phyloP scores from a whole-genome alignment of 257 asterid species.

The Dorcoceras hygrometricum region DNA sequence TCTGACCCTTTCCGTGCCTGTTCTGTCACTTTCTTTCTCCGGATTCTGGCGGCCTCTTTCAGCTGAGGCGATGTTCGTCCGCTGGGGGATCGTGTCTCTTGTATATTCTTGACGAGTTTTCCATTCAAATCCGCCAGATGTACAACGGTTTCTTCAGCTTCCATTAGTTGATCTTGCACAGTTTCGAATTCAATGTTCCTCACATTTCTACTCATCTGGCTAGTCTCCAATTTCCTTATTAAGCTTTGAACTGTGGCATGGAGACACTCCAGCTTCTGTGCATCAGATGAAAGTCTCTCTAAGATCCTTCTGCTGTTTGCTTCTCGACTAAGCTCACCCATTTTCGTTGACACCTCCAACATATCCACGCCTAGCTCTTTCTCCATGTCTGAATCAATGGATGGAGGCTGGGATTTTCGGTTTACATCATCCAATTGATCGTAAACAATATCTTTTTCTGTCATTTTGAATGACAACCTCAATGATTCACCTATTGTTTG shows the following conservation, averaged over 20 bases:
- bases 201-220: conserved; percentile 42
- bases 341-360: conserved; percentile 40
- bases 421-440: conserved; percentile 37
- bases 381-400: conserved; percentile 65
- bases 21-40: conserved; percentile 53
- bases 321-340: conserved; percentile 39
- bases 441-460: conserved; percentile 43
- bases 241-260: conserved; percentile 46
- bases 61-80: conserved; percentile 43
- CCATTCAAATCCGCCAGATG: conserved; percentile 61
- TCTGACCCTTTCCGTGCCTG: conserved; percentile 79
- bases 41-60: conserved; percentile 40
- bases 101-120: conserved; percentile 58
- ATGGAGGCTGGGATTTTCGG: conserved; percentile 45
- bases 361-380: conserved; percentile 66
- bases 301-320: conserved; percentile 46
- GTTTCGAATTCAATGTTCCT: conserved; percentile 49
- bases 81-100: conserved; percentile 45
- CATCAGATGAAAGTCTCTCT: conserved; percentile 61
- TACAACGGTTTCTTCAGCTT: conserved; percentile 63
- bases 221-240: conserved; percentile 50
- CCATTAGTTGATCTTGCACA: conserved; percentile 60
- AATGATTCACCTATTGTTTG: conserved; percentile 45
- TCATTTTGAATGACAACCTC: conserved; percentile 34
- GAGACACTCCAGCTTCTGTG: conserved; percentile 53